A percentile compares a stretch with the other conserved stretches of the same genome.
Conservation (phyloP, 257 asterid genomes). For the Pogostemon cablin region DNA sequence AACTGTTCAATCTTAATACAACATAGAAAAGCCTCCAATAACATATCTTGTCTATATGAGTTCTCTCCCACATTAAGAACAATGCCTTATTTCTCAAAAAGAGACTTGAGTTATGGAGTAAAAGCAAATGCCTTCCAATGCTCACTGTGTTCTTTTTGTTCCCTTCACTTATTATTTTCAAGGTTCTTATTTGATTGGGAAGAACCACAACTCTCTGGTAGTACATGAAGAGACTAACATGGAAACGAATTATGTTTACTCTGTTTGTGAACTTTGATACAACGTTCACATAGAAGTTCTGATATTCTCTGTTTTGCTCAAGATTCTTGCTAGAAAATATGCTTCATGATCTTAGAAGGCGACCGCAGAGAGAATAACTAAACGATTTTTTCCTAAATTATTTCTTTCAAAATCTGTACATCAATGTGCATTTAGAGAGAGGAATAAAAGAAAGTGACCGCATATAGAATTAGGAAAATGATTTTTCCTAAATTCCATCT, state of each 20-base stretch:
- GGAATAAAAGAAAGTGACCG: no score
- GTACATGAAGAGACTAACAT: no score
- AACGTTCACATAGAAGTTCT: not conserved
- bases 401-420: no score
- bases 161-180: not conserved
- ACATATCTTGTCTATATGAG: not conserved
- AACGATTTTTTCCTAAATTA: no score
- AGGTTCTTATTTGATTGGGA: not conserved
- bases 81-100: not conserved
- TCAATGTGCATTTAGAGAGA: no score
- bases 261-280: no score
- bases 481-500: no score
- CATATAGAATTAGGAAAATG: no score
- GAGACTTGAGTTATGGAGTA: not conserved
- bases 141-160: not conserved
- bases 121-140: slow-evolving; percentile 22
- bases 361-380: no score
- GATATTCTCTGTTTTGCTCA: not conserved
- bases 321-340: no score
- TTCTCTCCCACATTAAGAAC: not conserved
- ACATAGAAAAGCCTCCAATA: not conserved
- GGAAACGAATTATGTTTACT: no score
- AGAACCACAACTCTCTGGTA: not conserved
- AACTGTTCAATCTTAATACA: slow-evolving; percentile 1
- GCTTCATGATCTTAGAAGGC: not conserved